phyloP scores from a whole-genome alignment of 805 yeast genomes.

The Debaryomyces castellii region DNA sequence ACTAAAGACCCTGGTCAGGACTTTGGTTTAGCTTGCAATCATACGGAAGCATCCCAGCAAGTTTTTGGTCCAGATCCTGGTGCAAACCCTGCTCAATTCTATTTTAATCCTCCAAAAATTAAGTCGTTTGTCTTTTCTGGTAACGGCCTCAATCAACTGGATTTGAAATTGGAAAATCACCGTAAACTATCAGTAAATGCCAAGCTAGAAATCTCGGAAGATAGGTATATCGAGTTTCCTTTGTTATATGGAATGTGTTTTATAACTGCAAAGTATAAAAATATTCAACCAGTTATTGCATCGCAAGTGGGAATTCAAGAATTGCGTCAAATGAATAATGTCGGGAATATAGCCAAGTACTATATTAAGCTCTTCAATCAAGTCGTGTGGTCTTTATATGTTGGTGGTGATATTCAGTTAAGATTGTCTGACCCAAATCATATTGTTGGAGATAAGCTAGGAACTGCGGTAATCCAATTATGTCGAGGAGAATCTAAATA shows the following conservation, averaged over 20 bases:
- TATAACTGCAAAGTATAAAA: slow-evolving; percentile 59
- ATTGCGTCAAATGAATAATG: slow-evolving; percentile 37
- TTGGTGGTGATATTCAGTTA: slow-evolving; percentile 30
- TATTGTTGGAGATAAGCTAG: slow-evolving; percentile 40
- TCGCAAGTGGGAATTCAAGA: slow-evolving; percentile 65
- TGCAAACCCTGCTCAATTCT: slow-evolving; percentile 54
- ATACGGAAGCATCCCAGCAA: slow-evolving; percentile 54
- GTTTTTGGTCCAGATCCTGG: slow-evolving; percentile 70
- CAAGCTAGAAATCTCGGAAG: slow-evolving; percentile 8
- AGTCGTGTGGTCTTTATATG: slow-evolving; percentile 66
- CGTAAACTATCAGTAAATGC: slow-evolving; percentile 33
- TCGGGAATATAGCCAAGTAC: slow-evolving; percentile 50
- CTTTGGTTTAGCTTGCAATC: slow-evolving; percentile 67
- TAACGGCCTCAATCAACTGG: slow-evolving; percentile 20
- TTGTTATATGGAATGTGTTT: slow-evolving; percentile 81
- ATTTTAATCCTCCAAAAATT: slow-evolving; percentile 66
- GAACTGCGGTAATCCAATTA: slow-evolving; percentile 56
- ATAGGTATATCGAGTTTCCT: slow-evolving; percentile 45
- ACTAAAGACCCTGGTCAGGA: slow-evolving; percentile 46
- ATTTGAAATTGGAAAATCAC: slow-evolving; percentile 23
- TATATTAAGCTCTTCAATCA: slow-evolving; percentile 53
- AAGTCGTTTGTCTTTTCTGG: slow-evolving; percentile 54
- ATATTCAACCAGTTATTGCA: slow-evolving; percentile 53
- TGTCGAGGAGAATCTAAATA: slow-evolving; percentile 44
- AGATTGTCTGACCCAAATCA: slow-evolving; percentile 38